phyloP scores from a whole-genome alignment of 2,329 filamentous ascomycete species.

The Aspergillus flavus region DNA sequence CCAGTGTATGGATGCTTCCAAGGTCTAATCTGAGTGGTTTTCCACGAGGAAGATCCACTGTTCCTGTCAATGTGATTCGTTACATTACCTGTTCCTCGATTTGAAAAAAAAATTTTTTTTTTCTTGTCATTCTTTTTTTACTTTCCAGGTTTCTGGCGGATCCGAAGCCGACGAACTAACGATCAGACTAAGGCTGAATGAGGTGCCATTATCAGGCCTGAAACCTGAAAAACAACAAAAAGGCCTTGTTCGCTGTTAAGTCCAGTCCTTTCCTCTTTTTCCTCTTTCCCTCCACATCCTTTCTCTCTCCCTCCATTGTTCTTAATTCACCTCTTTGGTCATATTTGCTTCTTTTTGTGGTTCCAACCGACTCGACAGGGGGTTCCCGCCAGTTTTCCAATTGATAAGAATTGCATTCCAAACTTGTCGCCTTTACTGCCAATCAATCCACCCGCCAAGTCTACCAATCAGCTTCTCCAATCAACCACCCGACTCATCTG shows the following conservation, averaged over 20 bases:
- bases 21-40: neutral
- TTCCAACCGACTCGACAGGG: neutral
- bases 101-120: neutral
- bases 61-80: neutral
- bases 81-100: neutral
- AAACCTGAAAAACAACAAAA: conserved; percentile 3
- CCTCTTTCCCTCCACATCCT: neutral
- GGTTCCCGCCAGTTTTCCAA: neutral
- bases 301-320: neutral
- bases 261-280: neutral
- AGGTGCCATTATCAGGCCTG: conserved; percentile 1
- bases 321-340: neutral
- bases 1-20: neutral
- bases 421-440: neutral
- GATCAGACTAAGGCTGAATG: neutral
- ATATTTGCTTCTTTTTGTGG: neutral
- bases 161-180: neutral
- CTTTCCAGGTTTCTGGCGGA: neutral
- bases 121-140: neutral
- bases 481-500: neutral
- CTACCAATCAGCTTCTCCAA: neutral
- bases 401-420: neutral
- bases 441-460: neutral
- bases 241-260: conserved; percentile 5
- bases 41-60: neutral